These are phyloP conservation scores for Zalaria sp. DNA, from an alignment of 2,329 filamentous ascomycete genomes.

Conservation along the genomic window DNA sequence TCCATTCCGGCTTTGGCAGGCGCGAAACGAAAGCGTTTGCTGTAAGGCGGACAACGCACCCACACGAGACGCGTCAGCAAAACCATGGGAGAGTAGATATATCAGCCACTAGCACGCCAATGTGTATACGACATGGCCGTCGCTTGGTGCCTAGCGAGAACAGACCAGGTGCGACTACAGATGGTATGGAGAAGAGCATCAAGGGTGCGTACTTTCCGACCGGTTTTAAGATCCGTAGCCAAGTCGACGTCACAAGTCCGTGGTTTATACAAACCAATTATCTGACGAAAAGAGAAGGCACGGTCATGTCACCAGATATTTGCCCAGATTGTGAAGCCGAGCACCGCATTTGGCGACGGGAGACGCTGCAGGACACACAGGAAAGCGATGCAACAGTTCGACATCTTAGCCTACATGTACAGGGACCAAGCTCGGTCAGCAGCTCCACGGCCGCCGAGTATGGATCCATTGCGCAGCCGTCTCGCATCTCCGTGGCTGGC, in stretches of 20 bases:
- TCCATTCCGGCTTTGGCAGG: not conserved
- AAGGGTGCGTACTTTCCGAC: constrained; percentile 16
- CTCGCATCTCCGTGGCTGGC: too few species aligned
- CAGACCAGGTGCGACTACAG: constrained; percentile 8
- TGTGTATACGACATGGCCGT: constrained; percentile 18
- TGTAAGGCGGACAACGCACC: constrained; percentile 1
- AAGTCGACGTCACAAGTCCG: constrained; percentile 17
- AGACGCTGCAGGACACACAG: constrained; percentile 1
- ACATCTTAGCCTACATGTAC: too few species aligned
- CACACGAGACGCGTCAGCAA: constrained; percentile 2
- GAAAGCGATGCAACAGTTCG: too few species aligned
- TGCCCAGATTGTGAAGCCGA: constrained; percentile 19
- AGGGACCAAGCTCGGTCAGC: too few species aligned
- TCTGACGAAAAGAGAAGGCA: constrained; percentile 9
- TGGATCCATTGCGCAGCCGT: too few species aligned
- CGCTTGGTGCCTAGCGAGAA: constrained; percentile 6
- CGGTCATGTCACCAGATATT: constrained; percentile 8
- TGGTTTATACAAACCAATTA: constrained; percentile 9
- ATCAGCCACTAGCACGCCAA: not conserved
- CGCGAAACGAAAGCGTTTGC: constrained; percentile 1
- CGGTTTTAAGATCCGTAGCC: constrained; percentile 10
- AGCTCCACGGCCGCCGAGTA: too few species aligned
- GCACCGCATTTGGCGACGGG: constrained; percentile 12
- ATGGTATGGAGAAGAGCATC: constrained; percentile 12
- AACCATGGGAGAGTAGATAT: not conserved